Conservation (phyloP, 148 eudicot species). For the Talinum fruticosum region DNA sequence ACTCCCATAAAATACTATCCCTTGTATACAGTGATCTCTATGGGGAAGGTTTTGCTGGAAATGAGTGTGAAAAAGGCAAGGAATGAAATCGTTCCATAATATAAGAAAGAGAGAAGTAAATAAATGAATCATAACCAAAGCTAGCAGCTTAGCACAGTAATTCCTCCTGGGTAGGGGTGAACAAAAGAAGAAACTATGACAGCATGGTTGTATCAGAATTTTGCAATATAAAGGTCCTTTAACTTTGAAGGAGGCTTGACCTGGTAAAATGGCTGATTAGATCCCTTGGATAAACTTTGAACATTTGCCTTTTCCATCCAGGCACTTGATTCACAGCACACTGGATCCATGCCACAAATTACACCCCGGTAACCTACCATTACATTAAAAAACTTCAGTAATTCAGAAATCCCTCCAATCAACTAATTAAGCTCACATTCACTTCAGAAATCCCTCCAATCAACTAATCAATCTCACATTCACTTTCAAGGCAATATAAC, state of each 20-base stretch:
- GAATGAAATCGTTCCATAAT: constrained; percentile 3
- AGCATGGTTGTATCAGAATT: background rate
- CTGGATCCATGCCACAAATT: constrained; percentile 97
- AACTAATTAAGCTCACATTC: background rate
- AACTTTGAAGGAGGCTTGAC: constrained; percentile 28
- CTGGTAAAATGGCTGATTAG: constrained; percentile 97
- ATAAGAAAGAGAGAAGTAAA: background rate
- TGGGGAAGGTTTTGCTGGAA: no score
- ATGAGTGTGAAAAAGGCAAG: background rate
- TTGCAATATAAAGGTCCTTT: background rate
- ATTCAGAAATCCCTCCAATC: background rate
- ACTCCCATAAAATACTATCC: no score
- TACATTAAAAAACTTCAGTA: constrained; percentile 3
- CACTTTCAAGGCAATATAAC: background rate
- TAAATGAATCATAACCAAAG: background rate
- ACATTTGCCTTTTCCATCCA: constrained; percentile 90
- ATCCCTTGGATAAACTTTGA: constrained; percentile 64
- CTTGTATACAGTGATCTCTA: no score
- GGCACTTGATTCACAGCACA: constrained; percentile 84
- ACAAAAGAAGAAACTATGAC: background rate
- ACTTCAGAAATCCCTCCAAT: background rate
- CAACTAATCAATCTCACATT: no score
- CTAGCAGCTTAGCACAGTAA: background rate
- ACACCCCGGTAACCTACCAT: constrained; percentile 78
- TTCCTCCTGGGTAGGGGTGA: background rate